These are phyloP conservation scores for Phoenix dactylifera DNA, from an alignment of 176 grass and related monocot genomes.

Conservation along the genomic window DNA sequence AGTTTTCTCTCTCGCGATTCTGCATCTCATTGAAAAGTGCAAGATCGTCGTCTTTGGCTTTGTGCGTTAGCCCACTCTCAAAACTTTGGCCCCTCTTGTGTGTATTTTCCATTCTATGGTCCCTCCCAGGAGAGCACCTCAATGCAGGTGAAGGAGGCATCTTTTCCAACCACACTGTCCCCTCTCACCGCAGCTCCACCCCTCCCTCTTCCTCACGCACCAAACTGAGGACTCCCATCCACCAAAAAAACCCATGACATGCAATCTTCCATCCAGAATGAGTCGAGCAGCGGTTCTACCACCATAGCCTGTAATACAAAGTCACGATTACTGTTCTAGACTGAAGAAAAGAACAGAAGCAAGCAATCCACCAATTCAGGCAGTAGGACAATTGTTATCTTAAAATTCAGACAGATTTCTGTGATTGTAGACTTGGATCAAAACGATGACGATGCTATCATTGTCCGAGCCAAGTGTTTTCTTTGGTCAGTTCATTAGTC, in stretches of 20 bases:
- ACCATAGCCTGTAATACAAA: constrained; percentile 21
- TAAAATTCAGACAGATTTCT: too few relatives aligned
- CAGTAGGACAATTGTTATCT: too few relatives aligned
- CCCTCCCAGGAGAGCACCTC: constrained; percentile 48
- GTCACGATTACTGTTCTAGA: too few relatives aligned
- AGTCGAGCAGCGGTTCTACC: constrained; percentile 6
- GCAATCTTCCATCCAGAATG: constrained; percentile 26
- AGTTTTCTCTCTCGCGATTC: constrained; percentile 69
- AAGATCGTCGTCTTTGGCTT: constrained; percentile 77
- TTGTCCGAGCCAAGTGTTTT: too few relatives aligned
- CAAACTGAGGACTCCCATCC: constrained; percentile 8
- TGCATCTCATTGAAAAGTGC: constrained; percentile 72
- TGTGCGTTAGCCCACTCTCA: constrained; percentile 30
- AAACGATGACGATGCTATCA: too few relatives aligned
- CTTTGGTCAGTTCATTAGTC: too few relatives aligned
- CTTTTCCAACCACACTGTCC: constrained; percentile 22
- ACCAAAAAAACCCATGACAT: not conserved
- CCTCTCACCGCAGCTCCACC: constrained; percentile 11
- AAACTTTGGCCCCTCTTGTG: constrained; percentile 64
- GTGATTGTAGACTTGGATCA: too few relatives aligned
- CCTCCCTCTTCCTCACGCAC: constrained; percentile 24
- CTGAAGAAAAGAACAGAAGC: too few relatives aligned
- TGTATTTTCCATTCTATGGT: constrained; percentile 18
- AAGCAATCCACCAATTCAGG: too few relatives aligned
- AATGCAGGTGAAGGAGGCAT: constrained; percentile 66